Evolutionary conservation across 176 grass and related monocot genomes (phyloP).

Genomic region (Eragrostis curvula): DNA sequence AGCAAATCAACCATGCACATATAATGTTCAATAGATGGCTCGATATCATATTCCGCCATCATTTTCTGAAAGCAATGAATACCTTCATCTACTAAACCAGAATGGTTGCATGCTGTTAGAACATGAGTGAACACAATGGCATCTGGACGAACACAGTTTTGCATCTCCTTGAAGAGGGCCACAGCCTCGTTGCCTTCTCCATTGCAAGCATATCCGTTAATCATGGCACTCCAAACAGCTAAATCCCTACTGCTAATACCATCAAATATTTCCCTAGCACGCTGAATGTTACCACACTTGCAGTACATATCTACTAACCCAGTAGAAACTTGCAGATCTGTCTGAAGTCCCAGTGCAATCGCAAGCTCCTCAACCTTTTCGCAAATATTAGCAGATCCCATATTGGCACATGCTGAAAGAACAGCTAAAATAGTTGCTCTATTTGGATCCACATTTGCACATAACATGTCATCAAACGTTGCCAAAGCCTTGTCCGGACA

Average conservation of each 20-base stretch:
- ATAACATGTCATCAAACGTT: slow-evolving; percentile 51
- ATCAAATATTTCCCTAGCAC: slow-evolving; percentile 69
- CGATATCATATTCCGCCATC: slow-evolving; percentile 49
- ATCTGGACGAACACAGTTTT: slow-evolving; percentile 58
- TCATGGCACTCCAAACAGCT: slow-evolving; percentile 75
- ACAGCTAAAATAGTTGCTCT: slow-evolving; percentile 43
- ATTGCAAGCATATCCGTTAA: slow-evolving; percentile 67
- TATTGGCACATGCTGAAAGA: slow-evolving; percentile 56
- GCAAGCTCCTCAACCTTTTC: slow-evolving; percentile 48
- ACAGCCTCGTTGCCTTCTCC: slow-evolving; percentile 59
- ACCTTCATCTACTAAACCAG: slow-evolving; percentile 68
- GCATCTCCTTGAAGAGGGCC: slow-evolving; percentile 58
- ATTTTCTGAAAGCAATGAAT: slow-evolving; percentile 54
- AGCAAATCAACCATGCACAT: slow-evolving; percentile 78
- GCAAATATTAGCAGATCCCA: slow-evolving; percentile 43
- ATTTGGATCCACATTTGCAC: slow-evolving; percentile 50
- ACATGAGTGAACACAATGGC: slow-evolving; percentile 67
- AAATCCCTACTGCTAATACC: slow-evolving; percentile 49
- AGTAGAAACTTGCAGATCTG: slow-evolving; percentile 50
- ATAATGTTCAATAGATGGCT: slow-evolving; percentile 63
- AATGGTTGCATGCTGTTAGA: slow-evolving; percentile 67
- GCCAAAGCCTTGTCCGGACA: slow-evolving; percentile 36
- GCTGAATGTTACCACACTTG: slow-evolving; percentile 56
- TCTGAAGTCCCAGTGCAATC: slow-evolving; percentile 40
- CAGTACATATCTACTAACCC: slow-evolving; percentile 60